Evolutionary conservation across 345 rosid genomes (phyloP).

Genomic region (Crucihimalaya himalaica): DNA sequence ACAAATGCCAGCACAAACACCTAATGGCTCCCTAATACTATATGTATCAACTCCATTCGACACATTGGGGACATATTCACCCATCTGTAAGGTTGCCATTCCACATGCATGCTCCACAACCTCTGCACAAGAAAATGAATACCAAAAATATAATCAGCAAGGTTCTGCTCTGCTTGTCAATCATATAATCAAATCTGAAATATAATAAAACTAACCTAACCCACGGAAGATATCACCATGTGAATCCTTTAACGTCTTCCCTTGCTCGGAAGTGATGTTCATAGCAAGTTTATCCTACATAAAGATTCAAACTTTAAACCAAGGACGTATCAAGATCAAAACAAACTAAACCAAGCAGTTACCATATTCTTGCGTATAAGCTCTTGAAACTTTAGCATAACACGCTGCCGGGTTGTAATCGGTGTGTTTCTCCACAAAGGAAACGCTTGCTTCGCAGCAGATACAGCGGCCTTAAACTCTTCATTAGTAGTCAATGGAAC

Average conservation of each 20-base stretch:
- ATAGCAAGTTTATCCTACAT: conserved; percentile 85
- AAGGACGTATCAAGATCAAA: background rate
- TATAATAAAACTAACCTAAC: conserved; percentile 54
- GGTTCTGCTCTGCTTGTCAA: background rate
- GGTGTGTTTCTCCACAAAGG: conserved; percentile 90
- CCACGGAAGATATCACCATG: conserved; percentile 99
- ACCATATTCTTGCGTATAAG: conserved; percentile 90
- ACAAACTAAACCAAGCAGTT: conserved; percentile 22
- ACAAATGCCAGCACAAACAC: conserved; percentile 97
- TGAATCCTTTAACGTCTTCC: conserved; percentile 96
- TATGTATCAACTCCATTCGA: conserved; percentile 90
- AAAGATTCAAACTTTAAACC: conserved; percentile 9
- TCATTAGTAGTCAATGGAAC: conserved; percentile 87
- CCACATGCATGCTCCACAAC: conserved; percentile 99
- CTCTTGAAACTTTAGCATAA: conserved; percentile 92
- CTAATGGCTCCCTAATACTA: conserved; percentile 92
- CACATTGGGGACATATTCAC: conserved; percentile 89
- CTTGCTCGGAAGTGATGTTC: conserved; percentile 90
- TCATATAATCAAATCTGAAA: conserved; percentile 8
- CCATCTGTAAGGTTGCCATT: conserved; percentile 95
- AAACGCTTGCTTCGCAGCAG: conserved; percentile 86
- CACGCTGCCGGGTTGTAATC: conserved; percentile 78
- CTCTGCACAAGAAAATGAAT: conserved; percentile 50
- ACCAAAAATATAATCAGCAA: background rate
- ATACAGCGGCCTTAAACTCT: conserved; percentile 89